Evolutionary conservation across 73 alveolate genomes (phyloP), one percentile per base, ranked within the genome.

Genomic region (Tetrahymena borealis): DNA sequence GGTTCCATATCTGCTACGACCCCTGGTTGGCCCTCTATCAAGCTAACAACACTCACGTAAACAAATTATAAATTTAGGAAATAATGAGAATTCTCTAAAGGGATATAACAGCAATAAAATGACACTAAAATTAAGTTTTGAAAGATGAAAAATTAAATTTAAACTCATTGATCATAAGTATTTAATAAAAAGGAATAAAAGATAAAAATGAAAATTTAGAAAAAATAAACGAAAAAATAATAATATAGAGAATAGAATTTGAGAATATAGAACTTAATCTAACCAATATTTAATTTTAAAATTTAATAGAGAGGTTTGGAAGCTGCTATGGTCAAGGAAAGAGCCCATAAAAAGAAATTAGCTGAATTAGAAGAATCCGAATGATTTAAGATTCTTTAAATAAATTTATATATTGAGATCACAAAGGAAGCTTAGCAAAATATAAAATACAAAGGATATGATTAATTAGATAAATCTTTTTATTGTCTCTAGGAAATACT

Each of bases 1-100:
- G 85, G 85, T 60, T 60, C 85, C 85, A 60, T 60, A 35, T 60
- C 85, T 60, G 85, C 85, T 60, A 60, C 16, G 85, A 60, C 85
- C 85, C 85, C 28, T 60, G 85, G 85, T 60, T 60, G 85, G 85
- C 85, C 28, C 5, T 60, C 13, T 60, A 60, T n/a, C 35, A 60
- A 60, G 85, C 85, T 60, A 60, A 60, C 35, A 60, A 60, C 9
- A 3, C 85, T 60, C 85, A 60, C 85, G 85, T 60, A 60, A 60
- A 16, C 85, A 24, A 60, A 24, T 60, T 60, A 60, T 32, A 11
- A 60, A 60, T 18, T 60, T 15, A 2, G 7, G n/a, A 20, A 24
- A 60, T 18, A 24, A 24, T 24, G 85, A 15, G n/a, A 60, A 60
- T 15, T 15, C 37, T 4, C n/a, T n/a, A n/a, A n/a, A n/a, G n/a